These are phyloP conservation scores for Tricholoma flavovirens DNA, from an alignment of 768 basidiomycete genomes.

Conservation along the genomic window DNA sequence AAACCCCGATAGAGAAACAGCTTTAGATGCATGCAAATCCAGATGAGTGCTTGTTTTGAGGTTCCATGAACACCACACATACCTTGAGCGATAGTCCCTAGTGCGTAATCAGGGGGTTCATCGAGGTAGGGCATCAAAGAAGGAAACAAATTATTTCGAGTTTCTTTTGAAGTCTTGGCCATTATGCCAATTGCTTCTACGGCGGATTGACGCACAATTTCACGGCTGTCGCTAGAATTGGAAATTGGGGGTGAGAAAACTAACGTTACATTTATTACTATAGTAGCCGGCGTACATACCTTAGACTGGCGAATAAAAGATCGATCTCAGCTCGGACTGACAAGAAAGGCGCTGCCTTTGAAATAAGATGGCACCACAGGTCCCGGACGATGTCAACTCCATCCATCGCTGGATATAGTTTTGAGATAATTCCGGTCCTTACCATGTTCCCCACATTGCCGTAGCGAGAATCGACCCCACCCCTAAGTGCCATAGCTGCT, in stretches of 20 bases:
- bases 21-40: background rate
- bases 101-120: slow-evolving; percentile 5
- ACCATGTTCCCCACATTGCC: slow-evolving; percentile 14
- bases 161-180: slow-evolving; percentile 15
- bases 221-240: slow-evolving; percentile 1
- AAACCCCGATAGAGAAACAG: slow-evolving; percentile 14
- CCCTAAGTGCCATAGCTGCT: slow-evolving; percentile 9
- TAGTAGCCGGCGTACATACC: slow-evolving; percentile 4
- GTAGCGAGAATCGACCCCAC: slow-evolving; percentile 15
- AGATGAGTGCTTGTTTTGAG: background rate
- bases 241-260: background rate
- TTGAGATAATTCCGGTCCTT: slow-evolving; percentile 6
- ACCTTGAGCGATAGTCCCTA: slow-evolving; percentile 12
- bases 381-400: slow-evolving; percentile 12
- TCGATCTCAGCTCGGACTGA: slow-evolving; percentile 12
- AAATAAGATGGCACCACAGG: slow-evolving; percentile 14
- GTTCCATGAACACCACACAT: background rate
- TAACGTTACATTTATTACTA: background rate
- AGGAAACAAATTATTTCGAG: slow-evolving; percentile 12
- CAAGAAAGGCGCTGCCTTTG: slow-evolving; percentile 15
- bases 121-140: slow-evolving; percentile 11
- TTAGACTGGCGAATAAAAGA: slow-evolving; percentile 9
- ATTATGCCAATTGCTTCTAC: slow-evolving; percentile 10
- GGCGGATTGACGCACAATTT: slow-evolving; percentile 10
- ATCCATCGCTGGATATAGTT: slow-evolving; percentile 9